Evolutionary conservation across 495 filamentous ascomycete genomes (phyloP), one percentile per base, ranked within the genome.

Genomic region (Aspergillus carlsbadensis): DNA sequence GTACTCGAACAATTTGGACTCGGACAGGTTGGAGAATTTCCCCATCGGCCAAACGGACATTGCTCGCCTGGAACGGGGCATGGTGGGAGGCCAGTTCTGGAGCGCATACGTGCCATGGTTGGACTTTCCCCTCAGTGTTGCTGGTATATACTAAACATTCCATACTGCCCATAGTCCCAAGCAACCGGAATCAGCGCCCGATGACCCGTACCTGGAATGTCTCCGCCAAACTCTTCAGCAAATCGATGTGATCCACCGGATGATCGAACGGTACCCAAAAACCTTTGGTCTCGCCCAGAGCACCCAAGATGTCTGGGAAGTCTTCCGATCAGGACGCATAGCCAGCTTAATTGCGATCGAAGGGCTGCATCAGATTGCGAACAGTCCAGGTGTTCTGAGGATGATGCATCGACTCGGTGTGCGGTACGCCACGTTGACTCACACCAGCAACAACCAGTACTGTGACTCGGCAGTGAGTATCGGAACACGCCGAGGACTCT

Each of bases 381-480:
- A 63, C 34, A 66, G 65, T 21, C 20, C 65, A 24, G 65, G 63
- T 13, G 62, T 71, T 11, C 48, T 77, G 26, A 64, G 71, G 17
- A 65, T 66, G 55, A 61, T 70, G 47, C 67, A 72, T 47, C 54
- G 64, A 14, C 65, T 75, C 17, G 68, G 73, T 18, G 67, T 64
- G 2, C 63, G 69, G 2, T 77, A 76, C 41, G 61, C 69, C 20
- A 75, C 73, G 5, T 42, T 70, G 1, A 69, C 72, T 7, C 67
- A 72, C 45, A 74, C 71, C 48, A 68, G 70, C 41, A 65, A 74
- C 33, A 75, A 71, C 54, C 50, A 61, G 1, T 74, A 64, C 47
- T 70, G 44, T 48, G 43, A 53, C 29, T 29, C 14, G 13, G 57
- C 49, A 31, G 42, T 39, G 4, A 17, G 36, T 39, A 14, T 3